These are phyloP conservation scores for Quercus lobata DNA, from an alignment of 331 rosid genomes.

Conservation along the genomic window DNA sequence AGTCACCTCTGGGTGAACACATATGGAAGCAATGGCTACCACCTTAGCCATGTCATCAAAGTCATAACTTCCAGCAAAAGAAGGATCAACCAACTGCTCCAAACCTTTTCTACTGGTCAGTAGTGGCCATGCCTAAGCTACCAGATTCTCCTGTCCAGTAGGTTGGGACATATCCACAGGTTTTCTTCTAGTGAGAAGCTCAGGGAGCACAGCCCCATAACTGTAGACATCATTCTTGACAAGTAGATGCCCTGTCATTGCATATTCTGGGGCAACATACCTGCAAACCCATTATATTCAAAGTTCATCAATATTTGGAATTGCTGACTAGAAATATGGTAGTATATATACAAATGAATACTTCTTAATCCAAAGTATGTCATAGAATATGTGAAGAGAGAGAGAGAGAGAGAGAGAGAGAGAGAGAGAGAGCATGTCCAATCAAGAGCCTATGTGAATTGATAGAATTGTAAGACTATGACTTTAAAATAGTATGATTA, in stretches of 20 bases:
- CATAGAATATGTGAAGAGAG: neutral
- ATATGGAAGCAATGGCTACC: conserved; percentile 93
- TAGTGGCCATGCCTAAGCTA: conserved; percentile 77
- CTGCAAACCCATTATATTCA: conserved; percentile 33
- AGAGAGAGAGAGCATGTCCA: neutral
- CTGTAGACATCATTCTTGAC: conserved; percentile 95
- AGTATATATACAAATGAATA: neutral
- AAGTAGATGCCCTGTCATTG: conserved; percentile 94
- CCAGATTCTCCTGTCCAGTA: conserved; percentile 2
- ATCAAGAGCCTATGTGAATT: neutral
- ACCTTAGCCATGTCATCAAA: conserved; percentile 85
- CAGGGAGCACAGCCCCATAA: conserved; percentile 74
- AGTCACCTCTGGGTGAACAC: conserved; percentile 37
- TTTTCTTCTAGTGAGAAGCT: conserved; percentile 87
- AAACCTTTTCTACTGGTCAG: conserved; percentile 70
- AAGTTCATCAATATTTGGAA: neutral
- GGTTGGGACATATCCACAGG: conserved; percentile 90
- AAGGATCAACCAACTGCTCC: conserved; percentile 76
- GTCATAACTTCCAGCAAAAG: conserved; percentile 67
- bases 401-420: neutral
- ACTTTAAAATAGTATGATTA: conserved; percentile 14
- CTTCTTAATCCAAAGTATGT: neutral
- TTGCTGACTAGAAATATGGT: neutral
- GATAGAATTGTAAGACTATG: neutral
- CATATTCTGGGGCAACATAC: conserved; percentile 96